Evolutionary conservation across 805 yeast species (phyloP).

Genomic region (Wickerhamiella azyma): DNA sequence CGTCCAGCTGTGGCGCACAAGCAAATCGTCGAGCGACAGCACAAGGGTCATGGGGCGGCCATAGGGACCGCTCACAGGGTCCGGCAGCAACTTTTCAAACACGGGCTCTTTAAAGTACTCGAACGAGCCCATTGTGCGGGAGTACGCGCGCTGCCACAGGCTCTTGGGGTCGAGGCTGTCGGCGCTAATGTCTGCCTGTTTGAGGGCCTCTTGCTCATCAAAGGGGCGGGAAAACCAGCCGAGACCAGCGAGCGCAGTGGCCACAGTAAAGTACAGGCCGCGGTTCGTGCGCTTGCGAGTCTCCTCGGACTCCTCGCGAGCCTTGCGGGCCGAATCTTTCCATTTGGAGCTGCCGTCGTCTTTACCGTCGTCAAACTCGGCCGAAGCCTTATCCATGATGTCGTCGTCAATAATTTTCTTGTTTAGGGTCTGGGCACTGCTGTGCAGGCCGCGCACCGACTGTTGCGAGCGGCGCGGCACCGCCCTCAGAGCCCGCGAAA

Average conservation of each 20-base stretch:
- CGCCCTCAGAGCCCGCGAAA: conserved; percentile 1
- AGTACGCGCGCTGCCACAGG: conserved; percentile 54
- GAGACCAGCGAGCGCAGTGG: conserved; percentile 21
- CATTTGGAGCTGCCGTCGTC: conserved; percentile 26
- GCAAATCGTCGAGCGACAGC: conserved; percentile 73
- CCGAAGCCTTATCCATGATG: conserved; percentile 69
- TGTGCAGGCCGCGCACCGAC: background rate
- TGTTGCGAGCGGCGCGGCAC: background rate
- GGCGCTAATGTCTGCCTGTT: conserved; percentile 39
- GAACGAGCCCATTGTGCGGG: conserved; percentile 62
- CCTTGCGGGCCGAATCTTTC: conserved; percentile 36
- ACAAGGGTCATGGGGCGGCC: conserved; percentile 88
- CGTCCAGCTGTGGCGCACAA: conserved; percentile 87
- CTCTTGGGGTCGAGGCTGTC: conserved; percentile 50
- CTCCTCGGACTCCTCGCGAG: conserved; percentile 26
- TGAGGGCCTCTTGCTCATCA: conserved; percentile 63
- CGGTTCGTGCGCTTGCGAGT: conserved; percentile 59
- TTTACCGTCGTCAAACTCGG: conserved; percentile 33
- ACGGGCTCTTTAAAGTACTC: conserved; percentile 87
- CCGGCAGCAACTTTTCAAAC: conserved; percentile 84
- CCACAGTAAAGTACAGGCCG: conserved; percentile 41
- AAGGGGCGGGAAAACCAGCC: conserved; percentile 72
- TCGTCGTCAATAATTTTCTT: conserved; percentile 47
- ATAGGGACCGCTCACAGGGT: conserved; percentile 81
- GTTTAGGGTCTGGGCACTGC: background rate